Percentiles rank a stretch among this genome's conserved stretches.
Conservation (phyloP, 1,284 basidiomycete species). For the Xerocomus minutiporus region DNA sequence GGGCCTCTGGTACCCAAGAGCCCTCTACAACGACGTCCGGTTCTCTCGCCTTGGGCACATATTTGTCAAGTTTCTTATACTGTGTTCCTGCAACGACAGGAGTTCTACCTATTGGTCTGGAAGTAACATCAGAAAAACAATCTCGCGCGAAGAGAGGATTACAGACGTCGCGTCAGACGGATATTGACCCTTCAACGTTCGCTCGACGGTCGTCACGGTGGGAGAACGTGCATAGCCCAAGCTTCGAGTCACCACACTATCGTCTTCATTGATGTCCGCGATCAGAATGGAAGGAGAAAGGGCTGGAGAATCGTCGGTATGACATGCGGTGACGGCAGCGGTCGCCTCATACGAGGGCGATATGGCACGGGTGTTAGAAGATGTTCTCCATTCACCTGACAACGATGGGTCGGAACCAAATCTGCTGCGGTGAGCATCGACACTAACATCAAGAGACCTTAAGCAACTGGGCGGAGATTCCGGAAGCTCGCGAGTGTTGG, state of each 20-base stretch:
- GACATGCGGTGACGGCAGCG: background rate
- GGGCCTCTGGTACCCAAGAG: background rate
- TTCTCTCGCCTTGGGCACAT: background rate
- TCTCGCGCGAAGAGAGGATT: background rate
- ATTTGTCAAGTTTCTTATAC: background rate
- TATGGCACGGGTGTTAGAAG: background rate
- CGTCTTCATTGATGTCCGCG: background rate
- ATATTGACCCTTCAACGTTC: background rate
- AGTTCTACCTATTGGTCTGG: slow-evolving; percentile 1
- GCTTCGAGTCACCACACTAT: background rate
- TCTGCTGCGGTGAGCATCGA: background rate
- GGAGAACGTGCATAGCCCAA: background rate
- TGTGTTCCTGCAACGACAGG: background rate
- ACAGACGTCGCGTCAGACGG: slow-evolving; percentile 11
- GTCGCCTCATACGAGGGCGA: background rate
- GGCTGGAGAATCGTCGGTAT: slow-evolving; percentile 1
- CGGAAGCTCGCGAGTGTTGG: background rate
- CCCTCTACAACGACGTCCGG: background rate
- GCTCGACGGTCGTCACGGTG: background rate
- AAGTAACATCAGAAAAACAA: slow-evolving; percentile 3
- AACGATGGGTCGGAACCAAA: background rate
- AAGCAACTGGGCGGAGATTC: background rate
- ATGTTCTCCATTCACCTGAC: background rate
- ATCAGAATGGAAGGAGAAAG: background rate
- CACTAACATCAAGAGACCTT: background rate